Percentiles rank a stretch among this genome's conserved stretches.
Conservation (phyloP, 2,329 filamentous ascomycete species). For the Dothistroma septosporum region DNA sequence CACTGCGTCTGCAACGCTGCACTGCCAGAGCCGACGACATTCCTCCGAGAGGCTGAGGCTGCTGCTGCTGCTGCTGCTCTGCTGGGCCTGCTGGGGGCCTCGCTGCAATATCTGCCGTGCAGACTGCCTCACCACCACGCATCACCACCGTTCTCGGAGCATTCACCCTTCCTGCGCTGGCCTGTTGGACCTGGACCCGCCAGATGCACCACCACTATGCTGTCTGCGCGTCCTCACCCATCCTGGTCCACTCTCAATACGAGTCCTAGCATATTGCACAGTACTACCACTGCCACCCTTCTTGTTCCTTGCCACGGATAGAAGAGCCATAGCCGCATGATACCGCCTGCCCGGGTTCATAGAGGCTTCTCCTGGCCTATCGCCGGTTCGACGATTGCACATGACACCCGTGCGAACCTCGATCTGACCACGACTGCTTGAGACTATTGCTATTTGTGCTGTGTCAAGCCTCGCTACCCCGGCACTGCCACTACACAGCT, state of each 20-base stretch:
- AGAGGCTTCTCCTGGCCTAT: background rate
- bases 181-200: background rate
- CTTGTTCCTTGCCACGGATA: background rate
- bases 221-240: conserved; percentile 9
- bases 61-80: conserved; percentile 5
- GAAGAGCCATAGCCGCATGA: background rate
- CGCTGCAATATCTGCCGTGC: background rate
- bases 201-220: conserved; percentile 18
- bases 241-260: conserved; percentile 14
- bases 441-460: background rate
- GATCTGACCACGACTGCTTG: background rate
- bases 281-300: conserved; percentile 5
- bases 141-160: background rate
- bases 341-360: background rate
- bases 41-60: conserved; percentile 5
- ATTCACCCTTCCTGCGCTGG: background rate
- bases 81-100: background rate
- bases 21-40: conserved; percentile 1
- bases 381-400: background rate
- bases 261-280: conserved; percentile 11
- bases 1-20: background rate
- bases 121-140: conserved; percentile 5
- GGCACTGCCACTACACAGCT: background rate
- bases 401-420: conserved; percentile 3
- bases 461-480: background rate